Conservation (phyloP, 805 yeast genomes). For the Lipomyces japonicus region DNA sequence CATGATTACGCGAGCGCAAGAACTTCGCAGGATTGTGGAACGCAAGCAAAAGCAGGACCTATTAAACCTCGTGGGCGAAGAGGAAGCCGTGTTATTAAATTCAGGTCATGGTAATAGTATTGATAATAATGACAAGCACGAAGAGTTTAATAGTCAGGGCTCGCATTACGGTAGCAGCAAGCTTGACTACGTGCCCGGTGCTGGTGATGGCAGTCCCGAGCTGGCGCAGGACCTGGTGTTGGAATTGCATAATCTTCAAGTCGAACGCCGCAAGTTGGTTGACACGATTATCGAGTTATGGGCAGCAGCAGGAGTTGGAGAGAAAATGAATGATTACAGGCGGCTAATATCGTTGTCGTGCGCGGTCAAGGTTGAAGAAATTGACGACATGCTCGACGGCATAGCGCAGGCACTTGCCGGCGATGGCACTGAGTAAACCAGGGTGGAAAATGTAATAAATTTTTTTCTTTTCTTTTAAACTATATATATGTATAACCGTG, state of each 20-base stretch:
- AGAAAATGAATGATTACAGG: slow-evolving; percentile 73
- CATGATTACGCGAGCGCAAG: slow-evolving; percentile 34
- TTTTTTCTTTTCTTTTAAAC: too few species aligned
- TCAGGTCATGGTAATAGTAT: slow-evolving; percentile 5
- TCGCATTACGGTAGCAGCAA: slow-evolving; percentile 13
- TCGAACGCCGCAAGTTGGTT: slow-evolving; percentile 41
- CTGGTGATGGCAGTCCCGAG: slow-evolving; percentile 4
- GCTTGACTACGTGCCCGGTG: slow-evolving; percentile 8
- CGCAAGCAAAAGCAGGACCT: slow-evolving; percentile 60
- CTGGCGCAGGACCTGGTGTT: slow-evolving; percentile 35
- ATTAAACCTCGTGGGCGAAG: slow-evolving; percentile 56
- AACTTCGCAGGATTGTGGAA: slow-evolving; percentile 49
- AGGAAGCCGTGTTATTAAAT: slow-evolving; percentile 41
- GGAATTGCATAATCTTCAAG: slow-evolving; percentile 43
- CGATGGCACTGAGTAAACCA: too few species aligned
- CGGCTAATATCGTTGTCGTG: slow-evolving; percentile 72
- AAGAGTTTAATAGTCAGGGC: neutral
- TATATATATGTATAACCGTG: too few species aligned
- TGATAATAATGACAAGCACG: slow-evolving; percentile 19
- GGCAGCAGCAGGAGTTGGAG: slow-evolving; percentile 46
- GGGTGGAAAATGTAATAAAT: too few species aligned
- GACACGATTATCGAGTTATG: slow-evolving; percentile 50
- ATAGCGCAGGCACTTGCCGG: slow-evolving; percentile 27
- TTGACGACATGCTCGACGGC: slow-evolving; percentile 73
- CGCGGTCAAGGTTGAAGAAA: slow-evolving; percentile 72